Evolutionary conservation across 495 filamentous ascomycete species (phyloP).

Genomic region (Cryomyces minteri): DNA sequence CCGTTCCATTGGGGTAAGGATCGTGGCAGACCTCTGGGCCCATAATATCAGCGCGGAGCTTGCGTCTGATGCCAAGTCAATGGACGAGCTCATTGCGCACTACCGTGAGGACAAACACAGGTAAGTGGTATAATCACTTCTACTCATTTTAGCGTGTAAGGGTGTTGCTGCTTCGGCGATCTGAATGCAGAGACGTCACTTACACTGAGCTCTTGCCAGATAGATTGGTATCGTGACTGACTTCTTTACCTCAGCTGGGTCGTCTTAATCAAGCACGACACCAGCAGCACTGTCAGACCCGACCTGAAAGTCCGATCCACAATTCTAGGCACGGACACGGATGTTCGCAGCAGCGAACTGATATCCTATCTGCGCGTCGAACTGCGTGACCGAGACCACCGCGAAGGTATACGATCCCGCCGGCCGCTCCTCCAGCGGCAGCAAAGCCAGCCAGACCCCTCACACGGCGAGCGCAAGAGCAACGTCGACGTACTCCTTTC

Average conservation of each 20-base stretch:
- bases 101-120: constrained; percentile 51
- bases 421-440: constrained; percentile 21
- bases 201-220: too few relatives aligned
- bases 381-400: constrained; percentile 56
- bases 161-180: too few relatives aligned
- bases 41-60: constrained; percentile 83
- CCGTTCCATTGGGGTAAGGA: constrained; percentile 50
- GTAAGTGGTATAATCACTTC: too few relatives aligned
- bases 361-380: constrained; percentile 67
- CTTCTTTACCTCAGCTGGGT: constrained; percentile 40
- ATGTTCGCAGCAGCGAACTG: constrained; percentile 57
- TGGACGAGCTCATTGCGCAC: constrained; percentile 50
- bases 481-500: constrained; percentile 70
- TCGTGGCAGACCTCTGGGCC: constrained; percentile 65
- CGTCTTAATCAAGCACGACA: constrained; percentile 68
- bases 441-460: constrained; percentile 20
- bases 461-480: constrained; percentile 6
- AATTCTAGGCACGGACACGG: constrained; percentile 62
- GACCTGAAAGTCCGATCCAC: constrained; percentile 60
- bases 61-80: constrained; percentile 47
- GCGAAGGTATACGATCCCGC: constrained; percentile 29
- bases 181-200: too few relatives aligned
- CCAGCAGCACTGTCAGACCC: constrained; percentile 31
- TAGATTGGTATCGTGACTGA: too few relatives aligned
- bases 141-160: too few relatives aligned